Base-by-base conservation (phyloP, 1,284 basidiomycete genomes). In the Golubevia pallescens region DNA sequence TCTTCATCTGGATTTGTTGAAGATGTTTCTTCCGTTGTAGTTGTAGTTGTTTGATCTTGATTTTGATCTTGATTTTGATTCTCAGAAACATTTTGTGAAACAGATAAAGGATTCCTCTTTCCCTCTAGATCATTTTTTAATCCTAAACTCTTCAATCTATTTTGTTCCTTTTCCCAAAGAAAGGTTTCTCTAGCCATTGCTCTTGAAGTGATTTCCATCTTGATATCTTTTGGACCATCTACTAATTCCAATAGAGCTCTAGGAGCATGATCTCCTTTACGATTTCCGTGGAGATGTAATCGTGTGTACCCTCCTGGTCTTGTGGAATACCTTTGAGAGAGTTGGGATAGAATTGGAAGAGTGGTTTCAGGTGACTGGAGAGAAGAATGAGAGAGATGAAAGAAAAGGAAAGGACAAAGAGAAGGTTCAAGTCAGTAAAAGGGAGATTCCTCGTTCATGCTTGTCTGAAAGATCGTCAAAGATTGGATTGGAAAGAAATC, bases 251-350 rank as follows among this genome's bases (percentile, higher is more conserved):
- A 87, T 66, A 99, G 90, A 2, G 96, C 96, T 71, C 92, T 89
- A 1, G 94, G 94, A 32, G 97, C 97, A 83, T 97, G 93, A 88
- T 99, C 97, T 23, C 95, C 95, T 65, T 88, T 89, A 19, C 96
- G 90, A 85, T 92, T 90, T 52, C 96, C 97, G 74, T 91, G 93
- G 82, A 92, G 93, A 85, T 94, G 92, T 71, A 99, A 92, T 24
- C 97, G 91, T 5, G 97, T 99, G 88, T 98, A 99, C 5, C 97
- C 97, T 8, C 97, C 97, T 3, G 92, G 91, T 3, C 97, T 90
- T 20, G 89, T 84, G 0, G 90, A 89, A 86, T 98, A 99, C 56
- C 97, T 65, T 62, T 77, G 60, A 24, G 80, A 74, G 20, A 85
- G 69, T 66, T 73, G 69, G 8, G 67, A 60, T 7, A 85, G 64